A percentile compares a stretch with the other conserved stretches of the same genome.
These are phyloP conservation scores for Immersiporthe knoxdaviesiana DNA, from an alignment of 2,329 filamentous ascomycete genomes.

Conservation along the genomic window DNA sequence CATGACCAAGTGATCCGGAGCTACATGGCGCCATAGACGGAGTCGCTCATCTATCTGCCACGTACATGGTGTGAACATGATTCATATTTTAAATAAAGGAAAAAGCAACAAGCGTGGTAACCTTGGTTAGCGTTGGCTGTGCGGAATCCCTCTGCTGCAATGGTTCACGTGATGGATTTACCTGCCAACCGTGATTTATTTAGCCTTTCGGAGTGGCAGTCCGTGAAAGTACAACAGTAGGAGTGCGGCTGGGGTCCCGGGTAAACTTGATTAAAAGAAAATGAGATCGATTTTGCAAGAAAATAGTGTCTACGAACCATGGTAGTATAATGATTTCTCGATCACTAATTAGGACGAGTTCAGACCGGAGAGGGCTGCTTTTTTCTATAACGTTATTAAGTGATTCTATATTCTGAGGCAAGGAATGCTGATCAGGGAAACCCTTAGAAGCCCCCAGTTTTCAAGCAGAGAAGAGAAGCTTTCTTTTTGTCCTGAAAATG, in stretches of 20 bases:
- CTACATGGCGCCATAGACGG: too few species aligned
- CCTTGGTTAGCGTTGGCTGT: neutral
- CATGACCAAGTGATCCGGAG: too few species aligned
- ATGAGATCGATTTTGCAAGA: neutral
- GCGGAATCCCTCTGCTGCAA: neutral
- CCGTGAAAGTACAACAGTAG: neutral
- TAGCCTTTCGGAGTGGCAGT: slow-evolving; percentile 9
- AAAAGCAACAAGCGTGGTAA: neutral
- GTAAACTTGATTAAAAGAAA: neutral
- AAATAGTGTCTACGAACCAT: neutral
- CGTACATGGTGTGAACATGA: neutral
- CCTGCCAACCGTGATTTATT: neutral
- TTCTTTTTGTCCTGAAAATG: neutral
- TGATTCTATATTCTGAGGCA: neutral
- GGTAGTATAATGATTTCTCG: too few species aligned
- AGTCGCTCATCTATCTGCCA: neutral
- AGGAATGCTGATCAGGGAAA: neutral
- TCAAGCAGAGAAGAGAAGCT: neutral
- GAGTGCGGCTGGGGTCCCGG: neutral
- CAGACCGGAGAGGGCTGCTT: neutral
- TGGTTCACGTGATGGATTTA: neutral
- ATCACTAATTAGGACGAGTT: neutral
- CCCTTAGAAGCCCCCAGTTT: neutral
- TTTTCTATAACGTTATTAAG: neutral
- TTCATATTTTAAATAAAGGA: too few species aligned